Conservation (phyloP, 306 rosid genomes). For the Albizia julibrissin region DNA sequence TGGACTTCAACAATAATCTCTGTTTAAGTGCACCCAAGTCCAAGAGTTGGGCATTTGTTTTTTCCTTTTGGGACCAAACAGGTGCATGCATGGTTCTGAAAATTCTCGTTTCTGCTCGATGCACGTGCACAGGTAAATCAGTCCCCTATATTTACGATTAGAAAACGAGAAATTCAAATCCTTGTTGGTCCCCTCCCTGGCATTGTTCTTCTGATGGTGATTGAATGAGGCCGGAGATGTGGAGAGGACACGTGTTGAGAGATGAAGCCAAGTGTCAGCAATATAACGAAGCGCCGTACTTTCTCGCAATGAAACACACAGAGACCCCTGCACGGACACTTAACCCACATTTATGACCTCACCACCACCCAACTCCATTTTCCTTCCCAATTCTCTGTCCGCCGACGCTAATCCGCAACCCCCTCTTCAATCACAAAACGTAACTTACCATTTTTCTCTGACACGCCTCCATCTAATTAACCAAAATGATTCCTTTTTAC, state of each 20-base stretch:
- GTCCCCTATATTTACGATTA: background rate
- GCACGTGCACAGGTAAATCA: background rate
- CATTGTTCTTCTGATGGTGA: background rate
- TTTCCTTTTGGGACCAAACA: background rate
- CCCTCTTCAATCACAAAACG: too few relatives aligned
- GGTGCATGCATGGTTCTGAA: background rate
- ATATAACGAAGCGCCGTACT: slow-evolving; percentile 6
- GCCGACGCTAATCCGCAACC: background rate
- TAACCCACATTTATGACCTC: slow-evolving; percentile 4
- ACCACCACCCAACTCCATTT: slow-evolving; percentile 26
- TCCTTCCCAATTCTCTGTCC: background rate
- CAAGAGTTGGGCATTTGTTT: background rate
- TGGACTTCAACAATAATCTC: background rate
- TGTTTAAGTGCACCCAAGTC: background rate
- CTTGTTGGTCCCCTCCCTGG: background rate
- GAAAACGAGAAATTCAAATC: background rate
- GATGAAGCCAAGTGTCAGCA: slow-evolving; percentile 27
- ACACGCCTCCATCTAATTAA: background rate
- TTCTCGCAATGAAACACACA: background rate
- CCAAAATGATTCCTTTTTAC: background rate
- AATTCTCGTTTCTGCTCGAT: background rate
- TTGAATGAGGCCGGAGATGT: background rate
- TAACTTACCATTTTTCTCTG: background rate
- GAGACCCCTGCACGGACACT: slow-evolving; percentile 17
- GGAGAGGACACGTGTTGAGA: slow-evolving; percentile 7